Base-by-base conservation (phyloP, 768 basidiomycete genomes). In the Mrakia gelida region DNA sequence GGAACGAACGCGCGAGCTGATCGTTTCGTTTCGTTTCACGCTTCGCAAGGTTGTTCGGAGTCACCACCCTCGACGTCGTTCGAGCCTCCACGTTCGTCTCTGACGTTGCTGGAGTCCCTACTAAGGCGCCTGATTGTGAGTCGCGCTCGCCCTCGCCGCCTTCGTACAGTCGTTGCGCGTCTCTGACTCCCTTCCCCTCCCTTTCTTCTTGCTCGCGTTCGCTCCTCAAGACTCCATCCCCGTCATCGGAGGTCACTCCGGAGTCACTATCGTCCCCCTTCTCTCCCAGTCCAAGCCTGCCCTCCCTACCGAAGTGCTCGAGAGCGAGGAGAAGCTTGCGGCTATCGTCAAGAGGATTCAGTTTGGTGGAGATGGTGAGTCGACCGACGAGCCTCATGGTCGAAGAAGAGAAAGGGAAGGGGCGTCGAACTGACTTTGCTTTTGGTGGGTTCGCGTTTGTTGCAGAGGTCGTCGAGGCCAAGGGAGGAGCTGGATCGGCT, bases 31-130 rank as follows among this genome's bases (percentile, higher is more conserved):
- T 23, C 61, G 54, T 76, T 71, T n/a, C n/a, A n/a, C 1, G 56
- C 15, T 41, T 28, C 23, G 9, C 2, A 62, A 82, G 82, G 75
- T 85, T 98, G 82, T 98, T 97, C 85, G 97, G 96, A 88, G 92
- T 99, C 80, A 98, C 96, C 83, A 94, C 95, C 83, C 93, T 99
- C 83, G 96, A 99, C 83, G 94, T 99, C 82, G 95, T 98, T 85
- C 94, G 96, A 81, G 90, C 96, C 52, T 90, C 93, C 65, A 93
- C 93, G 79, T 98, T 98, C 90, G 89, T 94, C 76, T 88, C 90
- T 30, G 88, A 88, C 75, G 85, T 96, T 82, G 81, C 89, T 77
- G 83, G 84, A 74, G 82, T 83, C 70, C 80, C 84, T 38, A 73
- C 68, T 16, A 81, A 83, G 34, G 89, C 89, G 61, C 86, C 88